Base-by-base conservation (phyloP, 2,329 filamentous ascomycete genomes). In the Microdochium trichocladiopsis region DNA sequence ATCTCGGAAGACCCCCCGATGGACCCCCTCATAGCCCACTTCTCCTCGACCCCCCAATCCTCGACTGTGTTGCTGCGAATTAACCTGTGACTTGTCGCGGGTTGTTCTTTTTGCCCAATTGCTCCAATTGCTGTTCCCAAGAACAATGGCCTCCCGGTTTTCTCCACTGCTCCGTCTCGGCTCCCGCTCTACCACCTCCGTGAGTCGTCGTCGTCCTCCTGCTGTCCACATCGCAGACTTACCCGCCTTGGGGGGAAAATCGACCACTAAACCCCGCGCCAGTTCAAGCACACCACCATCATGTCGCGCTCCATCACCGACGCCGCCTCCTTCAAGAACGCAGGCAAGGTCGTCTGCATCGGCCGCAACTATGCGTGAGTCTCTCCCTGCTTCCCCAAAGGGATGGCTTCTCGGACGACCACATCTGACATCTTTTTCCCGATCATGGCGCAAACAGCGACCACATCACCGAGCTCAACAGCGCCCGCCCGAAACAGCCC, bases 291-390 rank as follows among this genome's bases (percentile, higher is more conserved):
- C 50, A 52, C 51, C 22, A 18, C 48, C 55, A 60, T 68, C 36
- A 68, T 70, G 54, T 65, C 61, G 55, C 64, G 66, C 54, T 60
- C 62, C 25, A 66, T 68, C 61, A 65, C 74, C 43, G 67, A 71
- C 59, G 72, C 74, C 53, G 73, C 75, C 47, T 69, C 71, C 23
- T 64, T 82, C 52, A 78, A 73, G 63, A 73, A 77, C 50, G 81
- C 82, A 23, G 76, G 80, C 56, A 90, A 96, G 77, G 83, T 95
- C 52, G 87, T 96, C 67, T 96, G 93, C 73, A 95, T 97, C 66
- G 90, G 91, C 61, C 83, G 94, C 63, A 95, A 99, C 77, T 99
- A 96, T 79, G 93, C 92, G 88, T 94, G 72, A 68, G 86, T 59
- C 45, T 47, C 6, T 36, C 16, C 36, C 36, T 18, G 28, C 28